phyloP scores from a whole-genome alignment of 257 asterid species.

The Solanum chiquidenum region DNA sequence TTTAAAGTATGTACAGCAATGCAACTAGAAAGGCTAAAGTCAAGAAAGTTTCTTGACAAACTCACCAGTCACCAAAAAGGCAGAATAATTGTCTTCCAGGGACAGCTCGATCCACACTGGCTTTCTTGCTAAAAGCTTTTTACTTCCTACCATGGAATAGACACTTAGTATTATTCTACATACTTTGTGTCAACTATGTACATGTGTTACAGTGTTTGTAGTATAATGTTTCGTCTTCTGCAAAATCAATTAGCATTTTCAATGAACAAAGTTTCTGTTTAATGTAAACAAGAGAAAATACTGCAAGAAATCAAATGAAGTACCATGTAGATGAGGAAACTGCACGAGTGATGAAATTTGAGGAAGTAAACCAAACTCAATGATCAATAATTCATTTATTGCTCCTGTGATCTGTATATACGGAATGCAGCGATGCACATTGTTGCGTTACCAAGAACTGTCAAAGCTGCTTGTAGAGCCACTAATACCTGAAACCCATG shows the following conservation, averaged over 20 bases:
- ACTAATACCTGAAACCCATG: constrained; percentile 54
- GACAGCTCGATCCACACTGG: not conserved
- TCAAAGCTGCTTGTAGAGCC: constrained; percentile 93
- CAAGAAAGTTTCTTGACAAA: constrained; percentile 22
- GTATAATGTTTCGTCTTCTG: not conserved
- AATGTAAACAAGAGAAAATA: not conserved
- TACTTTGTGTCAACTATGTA: not conserved
- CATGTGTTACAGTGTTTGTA: not conserved
- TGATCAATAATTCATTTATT: constrained; percentile 31
- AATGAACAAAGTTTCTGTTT: not conserved
- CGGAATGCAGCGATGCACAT: constrained; percentile 96
- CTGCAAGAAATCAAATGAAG: not conserved
- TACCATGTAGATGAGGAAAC: not conserved
- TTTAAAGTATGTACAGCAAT: not conserved
- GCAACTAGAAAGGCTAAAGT: constrained; percentile 13
- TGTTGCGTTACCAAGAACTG: constrained; percentile 73
- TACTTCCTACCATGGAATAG: not conserved
- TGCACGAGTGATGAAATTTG: not conserved
- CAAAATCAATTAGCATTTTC: not conserved
- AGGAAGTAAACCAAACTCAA: not conserved
- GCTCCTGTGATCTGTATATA: constrained; percentile 49
- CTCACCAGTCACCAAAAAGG: constrained; percentile 16
- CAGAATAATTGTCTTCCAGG: not conserved
- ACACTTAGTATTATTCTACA: not conserved
- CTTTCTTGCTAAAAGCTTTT: not conserved